Conservation (phyloP, 306 rosid species). For the Pueraria montana region DNA sequence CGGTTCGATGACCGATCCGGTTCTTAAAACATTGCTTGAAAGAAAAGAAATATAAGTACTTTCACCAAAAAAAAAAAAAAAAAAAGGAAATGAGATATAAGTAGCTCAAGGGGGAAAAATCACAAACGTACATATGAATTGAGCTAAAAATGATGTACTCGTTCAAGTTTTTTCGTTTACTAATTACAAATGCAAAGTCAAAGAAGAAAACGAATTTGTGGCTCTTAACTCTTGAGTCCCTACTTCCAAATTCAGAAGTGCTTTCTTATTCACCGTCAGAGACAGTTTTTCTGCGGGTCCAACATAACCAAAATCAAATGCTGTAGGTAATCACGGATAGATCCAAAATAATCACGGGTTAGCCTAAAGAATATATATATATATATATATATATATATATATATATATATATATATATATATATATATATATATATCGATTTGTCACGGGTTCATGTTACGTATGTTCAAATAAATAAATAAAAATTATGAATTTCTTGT, state of each 20-base stretch:
- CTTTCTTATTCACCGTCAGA: neutral
- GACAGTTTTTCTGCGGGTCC: constrained; percentile 34
- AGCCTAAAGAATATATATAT: neutral
- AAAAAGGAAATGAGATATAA: neutral
- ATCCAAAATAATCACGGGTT: constrained; percentile 56
- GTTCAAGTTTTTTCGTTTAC: neutral
- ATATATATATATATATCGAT: neutral
- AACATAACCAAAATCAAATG: constrained; percentile 33
- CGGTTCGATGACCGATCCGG: no score
- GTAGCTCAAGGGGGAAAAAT: neutral
- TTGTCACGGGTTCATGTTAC: constrained; percentile 51
- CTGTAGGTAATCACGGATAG: constrained; percentile 40
- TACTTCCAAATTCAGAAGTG: neutral
- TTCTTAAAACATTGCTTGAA: no score
- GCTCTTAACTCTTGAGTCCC: neutral
- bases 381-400: no score
- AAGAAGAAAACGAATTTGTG: neutral
- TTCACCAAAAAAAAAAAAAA: neutral
- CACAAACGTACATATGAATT: neutral
- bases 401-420: no score
- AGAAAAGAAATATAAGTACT: no score
- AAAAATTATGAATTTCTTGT: neutral
- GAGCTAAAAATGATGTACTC: neutral
- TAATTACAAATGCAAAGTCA: neutral
- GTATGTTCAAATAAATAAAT: neutral